Base-by-base conservation (phyloP, 805 yeast genomes). In the Teunomyces kruisii region DNA sequence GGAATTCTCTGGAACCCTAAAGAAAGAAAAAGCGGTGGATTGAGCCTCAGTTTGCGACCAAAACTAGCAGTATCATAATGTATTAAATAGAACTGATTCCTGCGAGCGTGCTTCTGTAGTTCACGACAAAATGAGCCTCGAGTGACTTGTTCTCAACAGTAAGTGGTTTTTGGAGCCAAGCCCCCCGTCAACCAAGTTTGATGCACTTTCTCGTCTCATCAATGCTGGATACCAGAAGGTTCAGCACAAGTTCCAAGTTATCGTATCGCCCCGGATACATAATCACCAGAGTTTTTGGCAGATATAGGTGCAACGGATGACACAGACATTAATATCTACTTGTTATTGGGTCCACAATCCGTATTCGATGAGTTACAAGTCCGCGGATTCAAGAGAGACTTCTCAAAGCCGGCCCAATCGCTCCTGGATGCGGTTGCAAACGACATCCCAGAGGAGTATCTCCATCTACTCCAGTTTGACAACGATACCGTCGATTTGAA, bases 191-290 rank as follows among this genome's bases (percentile, higher is more conserved):
- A 5, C 27, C 30, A 36, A 19, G 17, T 36, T 31, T n/a, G 29
- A 26, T 31, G 40, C 40, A 24, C 32, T 49, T 19, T 16, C 55
- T 4, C 46, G 56, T 7, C 45, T 75, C 12, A 58, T 81, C 45
- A 81, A 81, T 55, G 65, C 68, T 43, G 80, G 80, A 0, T 81
- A 80, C 56, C 64, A 73, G 48, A 76, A 73, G 47, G 75, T 78
- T 7, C 61, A 75, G 45, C 68, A 47, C 56, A 69, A 68, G 49
- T 81, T 63, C 52, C 65, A 68, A 1, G 55, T 77, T 5, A 68
- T 81, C 14, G 48, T 51, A 12, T 61, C 76, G 0, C 61, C 70
- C 4, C 62, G 86, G 43, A 63, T 81, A 17, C 66, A 69, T 39
- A 24, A 17, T 45, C 53, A 1, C 49, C 48, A 0, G 19, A 50